phyloP scores from a whole-genome alignment of 371 early-diverging fungal genomes.

The Thermomucor indicae-seudaticae region DNA sequence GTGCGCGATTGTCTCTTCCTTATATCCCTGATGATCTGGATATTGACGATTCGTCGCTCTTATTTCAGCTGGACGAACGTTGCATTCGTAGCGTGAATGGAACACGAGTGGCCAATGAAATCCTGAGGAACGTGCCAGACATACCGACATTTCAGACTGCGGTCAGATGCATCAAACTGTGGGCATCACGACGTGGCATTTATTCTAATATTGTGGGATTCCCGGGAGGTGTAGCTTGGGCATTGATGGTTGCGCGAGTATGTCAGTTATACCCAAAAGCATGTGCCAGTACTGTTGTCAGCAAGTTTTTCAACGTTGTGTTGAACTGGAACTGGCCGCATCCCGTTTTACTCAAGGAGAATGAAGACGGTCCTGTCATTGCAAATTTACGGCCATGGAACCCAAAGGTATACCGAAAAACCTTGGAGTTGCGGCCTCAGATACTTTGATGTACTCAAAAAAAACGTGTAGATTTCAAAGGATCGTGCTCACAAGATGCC shows the following conservation, averaged over 20 bases:
- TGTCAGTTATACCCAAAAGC: conserved; percentile 99
- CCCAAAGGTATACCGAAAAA: conserved; percentile 60
- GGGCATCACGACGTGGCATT: conserved; percentile 96
- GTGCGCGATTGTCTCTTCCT: conserved; percentile 82
- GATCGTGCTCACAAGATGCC: conserved; percentile 98
- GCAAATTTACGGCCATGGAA: conserved; percentile 98
- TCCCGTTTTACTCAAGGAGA: conserved; percentile 91
- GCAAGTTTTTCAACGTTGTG: conserved; percentile 91
- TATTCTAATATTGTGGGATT: conserved; percentile 99
- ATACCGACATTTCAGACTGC: conserved; percentile 89
- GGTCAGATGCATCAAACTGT: conserved; percentile 95
- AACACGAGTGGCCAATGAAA: conserved; percentile 98
- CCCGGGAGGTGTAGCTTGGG: conserved; percentile 99
- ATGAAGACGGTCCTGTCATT: conserved; percentile 92
- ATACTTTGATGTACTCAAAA: conserved; percentile 68
- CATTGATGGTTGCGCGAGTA: conserved; percentile 96
- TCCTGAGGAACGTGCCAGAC: conserved; percentile 94
- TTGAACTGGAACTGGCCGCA: conserved; percentile 97
- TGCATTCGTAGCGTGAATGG: conserved; percentile 96
- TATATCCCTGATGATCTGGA: conserved; percentile 87
- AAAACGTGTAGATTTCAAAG: too few species aligned
- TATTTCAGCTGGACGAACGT: conserved; percentile 92
- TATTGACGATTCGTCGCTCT: conserved; percentile 81
- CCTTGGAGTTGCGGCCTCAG: not conserved
- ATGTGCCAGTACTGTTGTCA: conserved; percentile 81